Evolutionary conservation across 805 yeast genomes (phyloP).

Genomic region (Kodamaea hsintzibuensis): DNA sequence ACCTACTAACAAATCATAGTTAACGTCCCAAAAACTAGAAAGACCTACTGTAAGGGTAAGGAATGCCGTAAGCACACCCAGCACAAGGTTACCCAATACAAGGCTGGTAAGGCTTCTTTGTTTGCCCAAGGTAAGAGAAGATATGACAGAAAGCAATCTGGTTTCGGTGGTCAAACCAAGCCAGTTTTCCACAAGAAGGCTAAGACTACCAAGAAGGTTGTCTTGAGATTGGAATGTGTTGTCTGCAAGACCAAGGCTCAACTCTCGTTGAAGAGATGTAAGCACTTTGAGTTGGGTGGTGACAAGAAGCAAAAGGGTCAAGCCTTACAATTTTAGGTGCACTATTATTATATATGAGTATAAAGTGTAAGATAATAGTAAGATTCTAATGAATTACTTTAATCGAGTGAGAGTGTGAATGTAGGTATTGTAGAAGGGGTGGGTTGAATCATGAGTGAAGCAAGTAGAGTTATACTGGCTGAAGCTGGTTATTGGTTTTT

Average conservation of each 20-base stretch:
- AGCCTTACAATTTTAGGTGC: slow-evolving; percentile 95
- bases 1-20: slow-evolving; percentile 53
- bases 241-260: slow-evolving; percentile 98
- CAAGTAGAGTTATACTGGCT: no score
- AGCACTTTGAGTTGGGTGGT: slow-evolving; percentile 99
- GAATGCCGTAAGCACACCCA: slow-evolving; percentile 99
- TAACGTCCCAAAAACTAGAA: slow-evolving; percentile 99
- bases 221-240: slow-evolving; percentile 98
- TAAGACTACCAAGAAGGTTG: slow-evolving; percentile 99
- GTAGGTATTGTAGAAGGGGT: not conserved
- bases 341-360: slow-evolving; percentile 4
- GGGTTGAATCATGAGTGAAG: not conserved
- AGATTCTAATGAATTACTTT: not conserved
- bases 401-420: not conserved
- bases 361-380: not conserved
- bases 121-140: slow-evolving; percentile 99
- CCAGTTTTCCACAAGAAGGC: slow-evolving; percentile 99
- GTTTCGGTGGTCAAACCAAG: slow-evolving; percentile 99
- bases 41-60: slow-evolving; percentile 99
- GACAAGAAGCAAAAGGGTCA: slow-evolving; percentile 99
- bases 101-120: slow-evolving; percentile 99
- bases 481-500: no score
- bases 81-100: slow-evolving; percentile 99
- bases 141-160: slow-evolving; percentile 99
- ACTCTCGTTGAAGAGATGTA: slow-evolving; percentile 98